phyloP scores from a whole-genome alignment of 768 basidiomycete genomes.

The Rhizopogon vesiculosus region DNA sequence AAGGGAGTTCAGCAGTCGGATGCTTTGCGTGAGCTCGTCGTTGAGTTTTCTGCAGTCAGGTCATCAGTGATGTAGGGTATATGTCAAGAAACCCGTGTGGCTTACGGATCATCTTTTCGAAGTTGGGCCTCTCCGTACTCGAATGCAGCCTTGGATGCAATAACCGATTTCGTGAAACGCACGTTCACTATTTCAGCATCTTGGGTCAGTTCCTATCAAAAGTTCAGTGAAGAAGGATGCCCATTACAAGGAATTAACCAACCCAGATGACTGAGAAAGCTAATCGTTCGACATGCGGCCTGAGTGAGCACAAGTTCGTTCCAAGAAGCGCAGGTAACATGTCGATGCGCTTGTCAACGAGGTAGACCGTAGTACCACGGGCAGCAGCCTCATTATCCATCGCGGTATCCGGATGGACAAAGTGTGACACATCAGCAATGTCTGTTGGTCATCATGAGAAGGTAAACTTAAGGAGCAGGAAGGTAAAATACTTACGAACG shows the following conservation, averaged over 20 bases:
- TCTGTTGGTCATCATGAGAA: slow-evolving; percentile 42
- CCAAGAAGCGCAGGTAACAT: slow-evolving; percentile 94
- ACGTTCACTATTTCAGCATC: slow-evolving; percentile 88
- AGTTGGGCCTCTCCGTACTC: slow-evolving; percentile 96
- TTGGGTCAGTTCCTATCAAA: slow-evolving; percentile 74
- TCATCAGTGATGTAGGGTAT: neutral
- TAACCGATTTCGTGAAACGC: slow-evolving; percentile 93
- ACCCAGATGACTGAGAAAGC: slow-evolving; percentile 98
- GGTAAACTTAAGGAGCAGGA: neutral
- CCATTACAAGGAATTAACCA: slow-evolving; percentile 3
- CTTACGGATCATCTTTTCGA: slow-evolving; percentile 88
- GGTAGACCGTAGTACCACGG: slow-evolving; percentile 93
- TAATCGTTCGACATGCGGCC: slow-evolving; percentile 89
- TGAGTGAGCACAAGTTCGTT: slow-evolving; percentile 90
- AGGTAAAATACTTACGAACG: slow-evolving; percentile 72
- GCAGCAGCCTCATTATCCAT: slow-evolving; percentile 98
- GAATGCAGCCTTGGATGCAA: slow-evolving; percentile 93
- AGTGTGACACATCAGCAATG: slow-evolving; percentile 97
- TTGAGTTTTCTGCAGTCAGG: slow-evolving; percentile 49
- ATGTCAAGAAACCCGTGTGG: neutral
- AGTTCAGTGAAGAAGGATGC: neutral
- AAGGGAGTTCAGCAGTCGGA: slow-evolving; percentile 83
- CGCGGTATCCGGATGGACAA: slow-evolving; percentile 87
- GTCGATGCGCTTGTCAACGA: slow-evolving; percentile 97
- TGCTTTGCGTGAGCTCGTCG: slow-evolving; percentile 80